These are phyloP conservation scores for Pseudonectria buxi DNA, from an alignment of 2,329 filamentous ascomycete genomes.

Conservation along the genomic window DNA sequence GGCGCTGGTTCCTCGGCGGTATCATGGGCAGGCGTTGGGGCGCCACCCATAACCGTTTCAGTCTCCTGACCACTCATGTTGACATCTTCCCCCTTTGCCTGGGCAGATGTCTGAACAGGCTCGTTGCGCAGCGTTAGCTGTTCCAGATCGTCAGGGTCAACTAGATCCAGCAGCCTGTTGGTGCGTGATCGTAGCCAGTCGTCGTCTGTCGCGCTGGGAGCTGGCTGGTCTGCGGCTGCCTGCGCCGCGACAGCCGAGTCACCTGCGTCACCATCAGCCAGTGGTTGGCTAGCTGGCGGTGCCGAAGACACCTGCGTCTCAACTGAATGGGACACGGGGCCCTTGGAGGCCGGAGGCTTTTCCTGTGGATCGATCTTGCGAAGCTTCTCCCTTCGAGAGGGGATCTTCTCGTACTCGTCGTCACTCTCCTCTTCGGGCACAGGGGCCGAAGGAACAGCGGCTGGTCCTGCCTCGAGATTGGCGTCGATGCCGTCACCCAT, in stretches of 20 bases:
- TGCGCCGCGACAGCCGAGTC: constrained; percentile 17
- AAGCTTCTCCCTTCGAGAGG: constrained; percentile 45
- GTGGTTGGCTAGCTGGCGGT: constrained; percentile 1
- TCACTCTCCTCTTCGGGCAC: constrained; percentile 57
- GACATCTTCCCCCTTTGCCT: constrained; percentile 10
- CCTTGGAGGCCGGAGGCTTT: constrained; percentile 12
- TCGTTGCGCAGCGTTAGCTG: constrained; percentile 12
- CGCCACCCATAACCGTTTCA: constrained; percentile 10
- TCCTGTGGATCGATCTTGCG: constrained; percentile 25
- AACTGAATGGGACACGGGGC: constrained; percentile 13
- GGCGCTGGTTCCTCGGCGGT: constrained; percentile 19
- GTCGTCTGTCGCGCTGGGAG: constrained; percentile 58
- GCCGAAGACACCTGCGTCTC: constrained; percentile 11
- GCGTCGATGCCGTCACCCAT: constrained; percentile 25
- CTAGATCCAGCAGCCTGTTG: constrained; percentile 74
- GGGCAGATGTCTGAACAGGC: constrained; percentile 9
- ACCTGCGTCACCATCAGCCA: constrained; percentile 12
- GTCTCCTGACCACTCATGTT: constrained; percentile 10
- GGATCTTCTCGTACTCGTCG: constrained; percentile 66
- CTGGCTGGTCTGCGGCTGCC: constrained; percentile 16
- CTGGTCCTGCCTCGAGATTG: constrained; percentile 12
- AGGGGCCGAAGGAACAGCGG: constrained; percentile 25
- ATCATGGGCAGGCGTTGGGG: constrained; percentile 14
- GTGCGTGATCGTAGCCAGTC: constrained; percentile 92
- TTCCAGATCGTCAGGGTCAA: constrained; percentile 61